These are phyloP conservation scores for Quercus alba DNA, from an alignment of 306 rosid species.

Conservation along the genomic window DNA sequence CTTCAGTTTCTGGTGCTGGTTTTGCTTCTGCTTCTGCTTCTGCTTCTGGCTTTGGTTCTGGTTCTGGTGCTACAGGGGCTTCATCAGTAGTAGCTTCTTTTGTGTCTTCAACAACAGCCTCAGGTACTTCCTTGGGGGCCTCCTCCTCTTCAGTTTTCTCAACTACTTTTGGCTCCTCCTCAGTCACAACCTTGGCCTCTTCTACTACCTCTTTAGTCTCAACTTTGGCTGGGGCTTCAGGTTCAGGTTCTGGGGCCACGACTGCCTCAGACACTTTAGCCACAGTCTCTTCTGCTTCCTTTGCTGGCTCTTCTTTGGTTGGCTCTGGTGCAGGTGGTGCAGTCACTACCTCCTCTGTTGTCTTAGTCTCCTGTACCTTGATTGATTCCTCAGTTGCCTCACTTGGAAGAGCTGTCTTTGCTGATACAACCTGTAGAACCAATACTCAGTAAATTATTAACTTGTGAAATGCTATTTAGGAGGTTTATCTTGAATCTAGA, in stretches of 20 bases:
- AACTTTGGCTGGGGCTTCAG: conserved; percentile 24
- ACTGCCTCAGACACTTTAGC: background rate
- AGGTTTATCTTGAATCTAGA: background rate
- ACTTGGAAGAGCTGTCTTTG: conserved; percentile 46
- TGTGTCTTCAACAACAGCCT: conserved; percentile 28
- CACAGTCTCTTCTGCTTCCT: conserved; percentile 28
- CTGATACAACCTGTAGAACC: conserved; percentile 51
- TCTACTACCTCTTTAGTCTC: conserved; percentile 37
- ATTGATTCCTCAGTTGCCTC: conserved; percentile 36
- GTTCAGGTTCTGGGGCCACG: conserved; percentile 20
- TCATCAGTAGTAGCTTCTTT: conserved; percentile 29
- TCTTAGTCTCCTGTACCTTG: conserved; percentile 34
- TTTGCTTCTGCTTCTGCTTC: conserved; percentile 15
- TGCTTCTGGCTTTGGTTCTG: conserved; percentile 15
- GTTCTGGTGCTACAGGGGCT: conserved; percentile 7
- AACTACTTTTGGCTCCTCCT: conserved; percentile 18
- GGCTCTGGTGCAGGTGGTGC: conserved; percentile 20
- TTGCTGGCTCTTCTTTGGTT: conserved; percentile 23
- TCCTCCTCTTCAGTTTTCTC: conserved; percentile 22
- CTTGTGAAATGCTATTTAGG: background rate
- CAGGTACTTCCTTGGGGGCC: conserved; percentile 11
- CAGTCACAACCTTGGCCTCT: conserved; percentile 27
- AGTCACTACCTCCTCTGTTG: conserved; percentile 30
- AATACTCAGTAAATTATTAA: background rate
- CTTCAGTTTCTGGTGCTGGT: conserved; percentile 5